Percentiles rank a stretch among this genome's conserved stretches.
These are phyloP conservation scores for Gentiana dahurica DNA, from an alignment of 257 asterid species.

Conservation along the genomic window DNA sequence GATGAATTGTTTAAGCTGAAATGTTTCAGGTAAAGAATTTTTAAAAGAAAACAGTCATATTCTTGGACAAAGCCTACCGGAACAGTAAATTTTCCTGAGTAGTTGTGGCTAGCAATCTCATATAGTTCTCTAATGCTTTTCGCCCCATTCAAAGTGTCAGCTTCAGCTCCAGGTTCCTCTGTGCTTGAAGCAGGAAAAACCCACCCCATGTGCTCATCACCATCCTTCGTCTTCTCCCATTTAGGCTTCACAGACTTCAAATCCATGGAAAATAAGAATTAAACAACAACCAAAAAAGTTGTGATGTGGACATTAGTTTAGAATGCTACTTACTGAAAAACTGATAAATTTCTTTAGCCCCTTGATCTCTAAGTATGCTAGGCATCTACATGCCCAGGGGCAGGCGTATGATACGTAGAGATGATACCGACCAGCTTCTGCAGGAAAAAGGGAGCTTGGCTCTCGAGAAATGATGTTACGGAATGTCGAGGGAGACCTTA, in stretches of 20 bases:
- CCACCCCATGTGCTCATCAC: slow-evolving; percentile 96
- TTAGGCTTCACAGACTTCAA: slow-evolving; percentile 70
- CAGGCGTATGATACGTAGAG: slow-evolving; percentile 81
- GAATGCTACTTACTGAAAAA: slow-evolving; percentile 45
- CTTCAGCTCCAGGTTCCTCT: slow-evolving; percentile 78
- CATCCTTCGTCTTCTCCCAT: slow-evolving; percentile 86
- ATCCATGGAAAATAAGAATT: neutral
- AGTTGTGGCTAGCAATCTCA: slow-evolving; percentile 74
- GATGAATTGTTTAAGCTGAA: neutral
- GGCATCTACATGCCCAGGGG: slow-evolving; percentile 98
- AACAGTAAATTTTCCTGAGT: slow-evolving; percentile 77
- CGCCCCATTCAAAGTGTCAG: slow-evolving; percentile 65
- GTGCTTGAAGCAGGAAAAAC: slow-evolving; percentile 55
- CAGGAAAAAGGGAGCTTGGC: slow-evolving; percentile 53
- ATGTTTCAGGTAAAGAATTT: neutral
- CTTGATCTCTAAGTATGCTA: slow-evolving; percentile 71
- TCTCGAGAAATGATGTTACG: slow-evolving; percentile 53
- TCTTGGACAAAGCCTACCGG: slow-evolving; percentile 41
- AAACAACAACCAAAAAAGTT: neutral
- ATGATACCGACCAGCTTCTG: slow-evolving; percentile 90
- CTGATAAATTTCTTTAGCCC: slow-evolving; percentile 70
- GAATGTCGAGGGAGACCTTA: slow-evolving; percentile 70
- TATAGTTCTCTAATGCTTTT: slow-evolving; percentile 65
- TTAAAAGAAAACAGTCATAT: neutral
- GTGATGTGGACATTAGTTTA: neutral